Conservation (phyloP, 1,139 yeast genomes). For the Saccharomyces hybrid region DNA sequence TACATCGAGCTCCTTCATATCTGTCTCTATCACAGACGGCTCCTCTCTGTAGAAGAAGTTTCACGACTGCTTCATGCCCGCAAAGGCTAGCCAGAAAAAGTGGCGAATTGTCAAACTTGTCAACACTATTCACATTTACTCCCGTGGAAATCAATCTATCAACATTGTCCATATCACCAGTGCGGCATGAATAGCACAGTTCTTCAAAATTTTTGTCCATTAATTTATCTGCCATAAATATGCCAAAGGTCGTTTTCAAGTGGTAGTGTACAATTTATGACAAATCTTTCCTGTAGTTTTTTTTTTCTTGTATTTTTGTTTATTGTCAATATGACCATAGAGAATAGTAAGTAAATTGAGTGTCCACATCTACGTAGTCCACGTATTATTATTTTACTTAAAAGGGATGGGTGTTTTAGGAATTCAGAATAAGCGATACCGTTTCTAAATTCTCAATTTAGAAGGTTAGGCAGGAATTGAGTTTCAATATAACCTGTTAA, state of each 20-base stretch:
- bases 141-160: slow-evolving; percentile 51
- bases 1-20: slow-evolving; percentile 71
- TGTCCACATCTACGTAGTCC: not conserved
- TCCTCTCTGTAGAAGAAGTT: slow-evolving; percentile 53
- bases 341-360: not conserved
- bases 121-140: slow-evolving; percentile 53
- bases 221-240: not conserved
- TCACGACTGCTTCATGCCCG: slow-evolving; percentile 62
- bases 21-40: slow-evolving; percentile 76
- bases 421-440: not conserved
- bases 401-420: not conserved
- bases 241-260: not conserved
- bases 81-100: slow-evolving; percentile 65
- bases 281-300: not conserved
- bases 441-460: not conserved
- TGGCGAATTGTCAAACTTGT: slow-evolving; percentile 70
- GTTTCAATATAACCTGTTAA: not conserved
- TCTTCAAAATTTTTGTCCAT: slow-evolving; percentile 24
- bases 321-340: not conserved
- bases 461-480: not conserved
- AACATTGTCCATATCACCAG: slow-evolving; percentile 59
- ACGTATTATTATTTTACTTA: not conserved
- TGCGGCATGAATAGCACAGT: slow-evolving; percentile 60
- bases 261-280: not conserved
- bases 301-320: not conserved